A percentile compares a stretch with the other conserved stretches of the same genome.
These are phyloP conservation scores for Cyclanthera cordifolia DNA, from an alignment of 306 rosid genomes.

Conservation along the genomic window DNA sequence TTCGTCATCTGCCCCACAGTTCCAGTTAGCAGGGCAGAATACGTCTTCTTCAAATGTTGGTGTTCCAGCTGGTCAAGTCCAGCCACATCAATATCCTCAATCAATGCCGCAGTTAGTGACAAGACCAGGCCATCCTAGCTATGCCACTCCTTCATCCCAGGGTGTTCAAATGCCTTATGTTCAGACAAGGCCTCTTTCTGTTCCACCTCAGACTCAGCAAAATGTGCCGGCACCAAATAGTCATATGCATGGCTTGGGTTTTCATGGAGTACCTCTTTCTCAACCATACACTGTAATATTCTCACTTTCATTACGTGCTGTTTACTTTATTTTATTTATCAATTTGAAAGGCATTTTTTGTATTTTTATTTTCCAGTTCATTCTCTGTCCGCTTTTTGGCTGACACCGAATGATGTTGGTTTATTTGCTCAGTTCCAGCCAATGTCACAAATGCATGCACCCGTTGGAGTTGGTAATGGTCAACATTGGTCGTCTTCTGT, in stretches of 20 bases:
- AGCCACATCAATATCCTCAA: conserved; percentile 71
- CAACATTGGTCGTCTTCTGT: conserved; percentile 75
- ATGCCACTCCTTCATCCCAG: conserved; percentile 51
- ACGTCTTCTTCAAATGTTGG: conserved; percentile 53
- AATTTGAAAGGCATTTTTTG: background rate
- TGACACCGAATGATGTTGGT: conserved; percentile 54
- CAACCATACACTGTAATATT: conserved; percentile 65
- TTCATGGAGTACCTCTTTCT: conserved; percentile 53
- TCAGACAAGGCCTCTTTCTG: conserved; percentile 67
- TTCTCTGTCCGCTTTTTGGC: conserved; percentile 48
- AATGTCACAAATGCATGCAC: conserved; percentile 62
- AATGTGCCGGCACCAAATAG: conserved; percentile 43
- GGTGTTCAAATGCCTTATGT: conserved; percentile 48
- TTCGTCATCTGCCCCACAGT: conserved; percentile 53
- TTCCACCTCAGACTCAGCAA: conserved; percentile 60
- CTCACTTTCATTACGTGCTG: background rate
- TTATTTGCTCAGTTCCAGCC: conserved; percentile 52
- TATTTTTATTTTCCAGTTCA: conserved; percentile 34
- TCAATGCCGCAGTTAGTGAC: conserved; percentile 63
- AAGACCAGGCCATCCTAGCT: conserved; percentile 65
- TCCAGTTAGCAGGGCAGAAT: conserved; percentile 58
- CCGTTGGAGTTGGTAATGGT: conserved; percentile 32
- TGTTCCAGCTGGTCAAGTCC: conserved; percentile 55
- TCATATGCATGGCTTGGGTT: conserved; percentile 65
- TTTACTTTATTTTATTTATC: conserved; percentile 5